Evolutionary conservation across 768 basidiomycete species (phyloP).

Genomic region (Tylopilus sp.): DNA sequence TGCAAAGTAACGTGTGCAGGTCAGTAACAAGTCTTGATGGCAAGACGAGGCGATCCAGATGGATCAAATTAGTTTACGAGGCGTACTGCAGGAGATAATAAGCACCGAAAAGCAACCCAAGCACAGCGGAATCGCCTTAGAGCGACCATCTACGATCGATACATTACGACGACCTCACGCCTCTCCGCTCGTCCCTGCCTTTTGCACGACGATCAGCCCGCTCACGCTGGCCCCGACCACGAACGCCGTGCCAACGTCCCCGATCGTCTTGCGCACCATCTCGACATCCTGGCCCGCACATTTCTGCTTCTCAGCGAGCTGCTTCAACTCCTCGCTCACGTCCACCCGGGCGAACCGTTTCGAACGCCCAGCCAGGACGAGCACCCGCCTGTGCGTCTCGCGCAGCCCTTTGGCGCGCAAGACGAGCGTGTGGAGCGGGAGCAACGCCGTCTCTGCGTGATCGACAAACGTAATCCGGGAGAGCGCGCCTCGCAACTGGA

Average conservation of each 20-base stretch:
- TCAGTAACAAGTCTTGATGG: too few relatives aligned
- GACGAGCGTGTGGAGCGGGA: constrained; percentile 55
- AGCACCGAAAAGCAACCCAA: too few relatives aligned
- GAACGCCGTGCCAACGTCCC: constrained; percentile 79
- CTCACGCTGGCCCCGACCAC: constrained; percentile 57
- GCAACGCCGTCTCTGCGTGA: constrained; percentile 42
- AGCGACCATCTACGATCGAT: too few relatives aligned
- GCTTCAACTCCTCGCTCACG: constrained; percentile 55
- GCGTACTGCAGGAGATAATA: too few relatives aligned
- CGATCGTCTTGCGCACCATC: constrained; percentile 71
- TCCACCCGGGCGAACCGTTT: constrained; percentile 62
- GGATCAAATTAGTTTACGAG: too few relatives aligned
- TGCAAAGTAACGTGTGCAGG: too few relatives aligned
- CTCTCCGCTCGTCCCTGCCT: constrained; percentile 32
- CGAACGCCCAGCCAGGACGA: constrained; percentile 76
- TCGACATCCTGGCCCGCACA: constrained; percentile 24
- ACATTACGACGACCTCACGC: too few relatives aligned
- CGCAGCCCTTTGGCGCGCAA: constrained; percentile 36
- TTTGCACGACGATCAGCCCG: constrained; percentile 70
- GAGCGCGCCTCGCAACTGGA: constrained; percentile 38
- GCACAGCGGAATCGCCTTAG: too few relatives aligned
- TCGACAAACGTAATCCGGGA: constrained; percentile 60
- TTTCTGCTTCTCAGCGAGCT: constrained; percentile 37
- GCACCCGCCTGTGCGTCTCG: constrained; percentile 37
- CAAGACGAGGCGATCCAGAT: too few relatives aligned